Evolutionary conservation across 1,139 yeast genomes (phyloP).

Genomic region (Kurtzmaniella quercitrusa): DNA sequence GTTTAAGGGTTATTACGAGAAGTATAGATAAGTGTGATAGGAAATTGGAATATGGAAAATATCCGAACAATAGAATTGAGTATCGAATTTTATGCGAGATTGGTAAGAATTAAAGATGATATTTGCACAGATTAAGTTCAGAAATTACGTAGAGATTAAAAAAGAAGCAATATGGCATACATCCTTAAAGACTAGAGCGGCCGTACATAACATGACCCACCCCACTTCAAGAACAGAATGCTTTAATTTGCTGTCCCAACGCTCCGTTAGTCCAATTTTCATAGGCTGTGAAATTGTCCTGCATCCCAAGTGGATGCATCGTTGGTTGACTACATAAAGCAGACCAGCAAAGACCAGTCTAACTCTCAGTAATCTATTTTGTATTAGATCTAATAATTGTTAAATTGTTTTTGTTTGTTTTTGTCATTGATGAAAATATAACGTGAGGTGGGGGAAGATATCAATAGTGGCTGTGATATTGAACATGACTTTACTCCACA

Average conservation of each 20-base stretch:
- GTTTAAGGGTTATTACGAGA: no score
- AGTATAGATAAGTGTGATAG: no score
- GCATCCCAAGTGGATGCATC: slow-evolving; percentile 60
- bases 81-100: no score
- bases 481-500: slow-evolving; percentile 31
- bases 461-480: not conserved
- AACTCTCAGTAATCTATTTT: not conserved
- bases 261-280: slow-evolving; percentile 59
- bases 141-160: no score
- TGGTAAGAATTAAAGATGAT: no score
- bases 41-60: no score
- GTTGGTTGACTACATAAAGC: slow-evolving; percentile 30
- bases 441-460: no score
- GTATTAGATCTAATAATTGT: not conserved
- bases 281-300: slow-evolving; percentile 38
- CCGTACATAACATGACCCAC: not conserved
- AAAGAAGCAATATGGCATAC: not conserved
- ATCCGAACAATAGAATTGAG: no score
- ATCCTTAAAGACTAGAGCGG: not conserved
- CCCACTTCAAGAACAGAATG: not conserved
- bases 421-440: no score
- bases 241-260: slow-evolving; percentile 41
- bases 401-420: no score
- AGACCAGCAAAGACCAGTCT: not conserved
- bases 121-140: no score